Conservation (phyloP, 2,329 filamentous ascomycete species). For the Sodiomyces alkalinus region DNA sequence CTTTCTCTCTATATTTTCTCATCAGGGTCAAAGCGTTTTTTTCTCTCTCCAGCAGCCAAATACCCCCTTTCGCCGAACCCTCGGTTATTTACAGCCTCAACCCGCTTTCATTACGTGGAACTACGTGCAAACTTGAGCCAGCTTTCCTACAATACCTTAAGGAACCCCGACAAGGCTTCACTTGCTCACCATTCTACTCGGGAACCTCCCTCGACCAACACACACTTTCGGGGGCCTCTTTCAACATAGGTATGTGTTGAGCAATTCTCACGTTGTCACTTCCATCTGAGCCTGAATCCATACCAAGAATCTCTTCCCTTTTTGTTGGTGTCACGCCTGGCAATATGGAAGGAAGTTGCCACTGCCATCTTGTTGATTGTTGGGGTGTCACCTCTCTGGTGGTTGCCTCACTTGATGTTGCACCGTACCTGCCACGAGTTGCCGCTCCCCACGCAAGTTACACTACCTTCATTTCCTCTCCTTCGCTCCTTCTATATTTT, state of each 20-base stretch:
- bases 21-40: neutral
- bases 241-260: too few species aligned
- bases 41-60: neutral
- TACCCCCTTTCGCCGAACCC: neutral
- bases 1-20: neutral
- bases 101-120: neutral
- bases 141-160: neutral
- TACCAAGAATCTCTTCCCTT: too few species aligned
- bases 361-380: too few species aligned
- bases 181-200: too few species aligned
- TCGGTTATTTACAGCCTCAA: neutral
- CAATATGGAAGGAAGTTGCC: too few species aligned
- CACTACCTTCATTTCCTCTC: conserved; percentile 6
- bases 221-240: too few species aligned
- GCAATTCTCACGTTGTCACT: too few species aligned
- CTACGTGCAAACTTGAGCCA: neutral
- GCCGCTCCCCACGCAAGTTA: conserved; percentile 1
- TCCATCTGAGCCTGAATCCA: too few species aligned
- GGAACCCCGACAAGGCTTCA: too few species aligned
- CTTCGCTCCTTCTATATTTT: conserved; percentile 4
- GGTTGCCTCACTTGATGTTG: neutral
- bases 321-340: too few species aligned
- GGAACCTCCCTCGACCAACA: too few species aligned
- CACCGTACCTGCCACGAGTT: conserved; percentile 1
- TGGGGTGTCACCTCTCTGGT: too few species aligned